Base-by-base conservation (phyloP, 768 basidiomycete species). In the Steccherinum ochraceum region DNA sequence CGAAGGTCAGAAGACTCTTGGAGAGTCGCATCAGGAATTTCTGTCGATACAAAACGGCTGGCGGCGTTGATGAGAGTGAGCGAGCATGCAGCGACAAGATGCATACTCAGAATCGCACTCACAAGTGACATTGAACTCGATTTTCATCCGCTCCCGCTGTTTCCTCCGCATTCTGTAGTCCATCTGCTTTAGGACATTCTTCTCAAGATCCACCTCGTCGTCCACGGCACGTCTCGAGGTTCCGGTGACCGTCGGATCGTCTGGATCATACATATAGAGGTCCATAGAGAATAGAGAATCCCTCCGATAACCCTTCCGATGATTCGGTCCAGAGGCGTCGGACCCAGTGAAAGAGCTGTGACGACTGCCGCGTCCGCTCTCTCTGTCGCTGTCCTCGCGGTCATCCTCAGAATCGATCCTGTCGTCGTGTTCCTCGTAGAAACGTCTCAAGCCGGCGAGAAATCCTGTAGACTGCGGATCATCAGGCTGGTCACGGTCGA, bases 21-120 rank as follows among this genome's bases (percentile, higher is more conserved):
- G 90, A 89, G 16, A 95, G 79, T 64, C 84, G 91, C 60, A 92
- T 75, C 20, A 95, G 68, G 68, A 94, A 96, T 51, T 84, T 80
- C 57, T 93, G 89, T 51, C 93, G 77, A 53, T 86, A 78, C 43
- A 86, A 70, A 64, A 92, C 81, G 18, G 88, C 92, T 83, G 68
- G 62, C 7, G n/a, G n/a, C n/a, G n/a, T n/a, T n/a, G n/a, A 43
- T 51, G 45, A 24, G 52, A 2, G 24, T 20, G 25, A n/a, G 18
- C 45, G 42, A 11, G n/a, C n/a, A 39, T 39, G 35, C 35, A n/a
- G 35, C 35, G 11, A 52, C 27, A 58, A 20, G 47, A 11, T 12
- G 40, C 7, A 16, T 1, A 46, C 13, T 23, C 16, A 23, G 3
- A 27, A 45, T 25, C 50, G n/a, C 67, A 66, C 71, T 61, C 62